Evolutionary conservation across 1,284 basidiomycete genomes (phyloP).

Genomic region (Ustilago xerochloae): DNA sequence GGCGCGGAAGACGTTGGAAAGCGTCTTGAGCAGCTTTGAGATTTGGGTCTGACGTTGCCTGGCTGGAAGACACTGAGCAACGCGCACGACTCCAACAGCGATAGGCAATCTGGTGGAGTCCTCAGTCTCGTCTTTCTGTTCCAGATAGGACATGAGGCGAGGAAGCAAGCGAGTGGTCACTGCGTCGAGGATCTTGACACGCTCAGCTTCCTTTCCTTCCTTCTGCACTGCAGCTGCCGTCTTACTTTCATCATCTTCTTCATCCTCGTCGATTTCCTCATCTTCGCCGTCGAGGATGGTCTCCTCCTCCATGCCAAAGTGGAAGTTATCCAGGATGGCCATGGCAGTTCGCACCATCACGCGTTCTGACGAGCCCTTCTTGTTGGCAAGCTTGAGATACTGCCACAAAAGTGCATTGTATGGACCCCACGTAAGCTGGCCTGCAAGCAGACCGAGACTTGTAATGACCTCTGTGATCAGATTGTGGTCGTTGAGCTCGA

Average conservation of each 20-base stretch:
- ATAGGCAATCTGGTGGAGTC: conserved; percentile 82
- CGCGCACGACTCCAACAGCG: conserved; percentile 85
- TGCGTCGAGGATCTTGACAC: conserved; percentile 76
- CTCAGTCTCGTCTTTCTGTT: conserved; percentile 78
- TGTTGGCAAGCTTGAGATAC: conserved; percentile 80
- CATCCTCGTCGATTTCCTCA: conserved; percentile 73
- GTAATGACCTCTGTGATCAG: conserved; percentile 89
- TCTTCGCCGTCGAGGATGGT: conserved; percentile 27
- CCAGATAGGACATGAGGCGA: conserved; percentile 62
- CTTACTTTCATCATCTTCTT: conserved; percentile 25
- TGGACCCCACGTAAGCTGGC: conserved; percentile 76
- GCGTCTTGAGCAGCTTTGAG: conserved; percentile 80
- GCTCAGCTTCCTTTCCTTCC: conserved; percentile 32
- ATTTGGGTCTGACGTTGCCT: conserved; percentile 74
- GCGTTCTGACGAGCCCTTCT: conserved; percentile 80
- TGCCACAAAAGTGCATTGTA: conserved; percentile 85
- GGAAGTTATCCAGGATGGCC: conserved; percentile 88
- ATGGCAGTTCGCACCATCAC: conserved; percentile 88
- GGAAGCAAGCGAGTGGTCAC: conserved; percentile 73
- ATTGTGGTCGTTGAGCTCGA: conserved; percentile 83
- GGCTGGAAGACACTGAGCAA: conserved; percentile 84
- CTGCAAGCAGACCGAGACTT: conserved; percentile 69
- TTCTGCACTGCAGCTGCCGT: conserved; percentile 9
- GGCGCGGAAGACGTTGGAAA: conserved; percentile 88
- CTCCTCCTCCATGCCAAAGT: conserved; percentile 73